A percentile compares a stretch with the other conserved stretches of the same genome.
Conservation (phyloP, 2,329 filamentous ascomycete species). For the Phialemonium atrogriseum region DNA sequence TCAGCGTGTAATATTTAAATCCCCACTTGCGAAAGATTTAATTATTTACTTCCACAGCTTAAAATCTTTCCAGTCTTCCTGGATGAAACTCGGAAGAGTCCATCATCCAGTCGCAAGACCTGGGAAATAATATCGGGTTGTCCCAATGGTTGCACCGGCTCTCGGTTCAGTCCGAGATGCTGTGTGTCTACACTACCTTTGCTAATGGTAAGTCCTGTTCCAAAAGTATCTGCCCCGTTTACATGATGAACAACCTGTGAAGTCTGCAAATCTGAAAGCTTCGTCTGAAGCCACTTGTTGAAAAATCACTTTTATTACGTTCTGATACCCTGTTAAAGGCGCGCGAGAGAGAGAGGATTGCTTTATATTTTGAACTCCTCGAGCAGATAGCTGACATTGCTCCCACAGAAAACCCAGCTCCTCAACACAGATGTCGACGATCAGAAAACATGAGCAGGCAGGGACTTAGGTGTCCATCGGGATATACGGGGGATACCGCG, state of each 20-base stretch:
- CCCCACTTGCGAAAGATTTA: too few relatives aligned
- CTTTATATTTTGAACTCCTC: background rate
- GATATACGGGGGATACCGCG: slow-evolving; percentile 30
- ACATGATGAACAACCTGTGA: slow-evolving; percentile 10
- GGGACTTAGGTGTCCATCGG: background rate
- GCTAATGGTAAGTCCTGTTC: too few relatives aligned
- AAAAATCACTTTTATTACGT: slow-evolving; percentile 6
- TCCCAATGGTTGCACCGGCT: too few relatives aligned
- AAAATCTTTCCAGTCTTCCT: too few relatives aligned
- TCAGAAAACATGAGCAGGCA: background rate
- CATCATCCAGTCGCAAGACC: too few relatives aligned
- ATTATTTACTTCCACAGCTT: too few relatives aligned
- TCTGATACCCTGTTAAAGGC: background rate
- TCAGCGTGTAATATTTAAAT: too few relatives aligned
- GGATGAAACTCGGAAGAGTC: too few relatives aligned
- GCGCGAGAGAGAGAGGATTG: background rate
- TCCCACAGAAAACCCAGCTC: background rate
- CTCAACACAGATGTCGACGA: background rate
- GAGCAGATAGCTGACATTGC: background rate
- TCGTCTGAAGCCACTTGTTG: slow-evolving; percentile 6
- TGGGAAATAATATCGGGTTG: too few relatives aligned
- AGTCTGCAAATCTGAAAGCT: slow-evolving; percentile 14
- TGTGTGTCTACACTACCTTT: too few relatives aligned
- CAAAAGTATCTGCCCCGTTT: too few relatives aligned
- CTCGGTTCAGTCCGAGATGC: too few relatives aligned